phyloP scores from a whole-genome alignment of 2,329 filamentous ascomycete genomes.

The Daldinia eschscholtzii region DNA sequence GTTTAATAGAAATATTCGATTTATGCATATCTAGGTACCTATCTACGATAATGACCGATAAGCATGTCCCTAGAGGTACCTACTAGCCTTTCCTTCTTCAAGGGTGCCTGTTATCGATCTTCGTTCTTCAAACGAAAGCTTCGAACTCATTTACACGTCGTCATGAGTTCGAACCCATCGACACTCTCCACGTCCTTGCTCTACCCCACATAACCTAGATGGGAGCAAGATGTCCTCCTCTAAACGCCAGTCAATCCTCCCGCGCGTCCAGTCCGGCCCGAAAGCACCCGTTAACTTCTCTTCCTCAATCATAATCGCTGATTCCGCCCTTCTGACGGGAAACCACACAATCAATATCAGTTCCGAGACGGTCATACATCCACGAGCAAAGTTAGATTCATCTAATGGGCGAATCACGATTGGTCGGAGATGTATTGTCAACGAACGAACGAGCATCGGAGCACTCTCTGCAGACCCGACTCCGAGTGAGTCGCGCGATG shows the following conservation, averaged over 20 bases:
- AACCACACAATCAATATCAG: slow-evolving; percentile 83
- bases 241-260: slow-evolving; percentile 69
- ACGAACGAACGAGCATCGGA: slow-evolving; percentile 74
- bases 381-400: slow-evolving; percentile 83
- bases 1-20: slow-evolving; percentile 4
- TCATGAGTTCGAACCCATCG: slow-evolving; percentile 33
- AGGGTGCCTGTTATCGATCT: not conserved
- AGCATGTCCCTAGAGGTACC: not conserved
- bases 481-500: slow-evolving; percentile 55
- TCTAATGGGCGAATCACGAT: slow-evolving; percentile 82
- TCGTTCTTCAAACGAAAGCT: slow-evolving; percentile 10
- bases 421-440: slow-evolving; percentile 84
- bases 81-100: no score
- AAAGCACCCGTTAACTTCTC: slow-evolving; percentile 73
- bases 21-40: slow-evolving; percentile 20
- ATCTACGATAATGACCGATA: slow-evolving; percentile 8
- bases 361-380: slow-evolving; percentile 85
- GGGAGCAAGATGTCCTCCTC: slow-evolving; percentile 57
- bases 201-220: not conserved
- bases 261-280: slow-evolving; percentile 66
- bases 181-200: slow-evolving; percentile 6
- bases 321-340: slow-evolving; percentile 74
- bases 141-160: slow-evolving; percentile 2
- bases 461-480: slow-evolving; percentile 54
- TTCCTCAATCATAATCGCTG: slow-evolving; percentile 70